Evolutionary conservation across 176 grass and related monocot genomes (phyloP).

Genomic region (Alloteropsis semialata): DNA sequence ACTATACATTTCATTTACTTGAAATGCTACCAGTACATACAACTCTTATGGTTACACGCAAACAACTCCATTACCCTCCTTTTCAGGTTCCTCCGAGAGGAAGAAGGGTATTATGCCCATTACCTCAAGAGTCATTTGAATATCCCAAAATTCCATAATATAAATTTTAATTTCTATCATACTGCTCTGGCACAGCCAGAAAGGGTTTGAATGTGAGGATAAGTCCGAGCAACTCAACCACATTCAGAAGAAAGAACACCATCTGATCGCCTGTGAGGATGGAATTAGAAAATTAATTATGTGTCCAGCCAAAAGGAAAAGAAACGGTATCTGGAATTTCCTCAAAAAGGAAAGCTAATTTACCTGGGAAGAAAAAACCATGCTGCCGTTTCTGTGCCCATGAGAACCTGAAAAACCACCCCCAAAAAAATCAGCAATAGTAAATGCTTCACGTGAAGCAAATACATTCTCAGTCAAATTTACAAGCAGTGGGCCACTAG

Average conservation of each 20-base stretch:
- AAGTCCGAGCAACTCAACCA: slow-evolving; percentile 53
- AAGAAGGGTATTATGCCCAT: slow-evolving; percentile 16
- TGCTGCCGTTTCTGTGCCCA: slow-evolving; percentile 80
- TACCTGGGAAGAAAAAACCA: slow-evolving; percentile 47
- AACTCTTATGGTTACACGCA: not conserved
- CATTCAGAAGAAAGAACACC: slow-evolving; percentile 68
- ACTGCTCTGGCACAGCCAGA: slow-evolving; percentile 30
- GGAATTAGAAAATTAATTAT: not conserved
- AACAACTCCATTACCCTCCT: not conserved
- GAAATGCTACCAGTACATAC: not conserved
- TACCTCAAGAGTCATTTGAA: not conserved
- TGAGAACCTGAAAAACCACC: slow-evolving; percentile 55
- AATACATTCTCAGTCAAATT: not conserved
- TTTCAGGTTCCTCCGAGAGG: not conserved
- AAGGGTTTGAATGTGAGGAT: slow-evolving; percentile 70
- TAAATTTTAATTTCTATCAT: not conserved
- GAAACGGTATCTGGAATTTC: not conserved
- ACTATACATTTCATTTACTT: not conserved
- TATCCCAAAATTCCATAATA: not conserved
- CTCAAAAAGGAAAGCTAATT: not conserved
- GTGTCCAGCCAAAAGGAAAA: not conserved
- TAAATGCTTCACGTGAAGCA: not conserved
- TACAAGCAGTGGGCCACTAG: not conserved
- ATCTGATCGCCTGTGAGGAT: slow-evolving; percentile 58
- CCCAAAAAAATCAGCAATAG: not conserved